Evolutionary conservation across 2,329 filamentous ascomycete genomes (phyloP).

Genomic region (Coniochaeta ligniaria): DNA sequence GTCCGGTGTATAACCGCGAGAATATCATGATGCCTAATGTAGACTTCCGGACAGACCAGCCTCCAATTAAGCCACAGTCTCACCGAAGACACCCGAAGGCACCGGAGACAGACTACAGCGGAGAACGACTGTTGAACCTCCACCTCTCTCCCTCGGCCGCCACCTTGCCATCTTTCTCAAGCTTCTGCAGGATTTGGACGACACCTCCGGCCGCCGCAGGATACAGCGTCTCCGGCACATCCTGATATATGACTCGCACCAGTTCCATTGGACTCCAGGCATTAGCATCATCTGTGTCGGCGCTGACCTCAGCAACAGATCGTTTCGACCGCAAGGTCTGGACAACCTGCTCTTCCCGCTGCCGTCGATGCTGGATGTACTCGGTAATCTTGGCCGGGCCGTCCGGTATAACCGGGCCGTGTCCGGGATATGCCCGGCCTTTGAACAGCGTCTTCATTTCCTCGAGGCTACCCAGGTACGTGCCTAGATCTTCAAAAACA

Average conservation of each 20-base stretch:
- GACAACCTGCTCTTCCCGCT: slow-evolving; percentile 73
- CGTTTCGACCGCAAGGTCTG: slow-evolving; percentile 46
- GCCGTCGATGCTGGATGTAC: slow-evolving; percentile 75
- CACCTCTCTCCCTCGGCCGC: slow-evolving; percentile 31
- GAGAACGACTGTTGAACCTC: slow-evolving; percentile 34
- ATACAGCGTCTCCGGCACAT: slow-evolving; percentile 70
- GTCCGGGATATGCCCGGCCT: slow-evolving; percentile 77
- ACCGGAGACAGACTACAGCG: slow-evolving; percentile 22
- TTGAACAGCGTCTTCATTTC: slow-evolving; percentile 54
- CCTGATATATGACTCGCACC: slow-evolving; percentile 80
- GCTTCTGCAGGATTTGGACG: slow-evolving; percentile 70
- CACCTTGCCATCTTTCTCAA: slow-evolving; percentile 67
- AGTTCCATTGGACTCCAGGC: slow-evolving; percentile 70
- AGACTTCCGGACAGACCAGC: background rate
- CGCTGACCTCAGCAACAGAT: slow-evolving; percentile 11
- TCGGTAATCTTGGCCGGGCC: slow-evolving; percentile 66
- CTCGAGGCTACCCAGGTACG: slow-evolving; percentile 54
- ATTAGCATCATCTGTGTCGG: slow-evolving; percentile 16
- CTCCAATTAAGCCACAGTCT: background rate
- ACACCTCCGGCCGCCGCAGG: slow-evolving; percentile 69
- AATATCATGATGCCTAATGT: background rate
- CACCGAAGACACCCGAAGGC: background rate
- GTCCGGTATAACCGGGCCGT: slow-evolving; percentile 72
- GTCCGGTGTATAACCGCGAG: background rate
- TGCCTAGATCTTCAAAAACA: slow-evolving; percentile 61